Conservation (phyloP, 2,329 filamentous ascomycete genomes). For the Mollisia scopiformis region DNA sequence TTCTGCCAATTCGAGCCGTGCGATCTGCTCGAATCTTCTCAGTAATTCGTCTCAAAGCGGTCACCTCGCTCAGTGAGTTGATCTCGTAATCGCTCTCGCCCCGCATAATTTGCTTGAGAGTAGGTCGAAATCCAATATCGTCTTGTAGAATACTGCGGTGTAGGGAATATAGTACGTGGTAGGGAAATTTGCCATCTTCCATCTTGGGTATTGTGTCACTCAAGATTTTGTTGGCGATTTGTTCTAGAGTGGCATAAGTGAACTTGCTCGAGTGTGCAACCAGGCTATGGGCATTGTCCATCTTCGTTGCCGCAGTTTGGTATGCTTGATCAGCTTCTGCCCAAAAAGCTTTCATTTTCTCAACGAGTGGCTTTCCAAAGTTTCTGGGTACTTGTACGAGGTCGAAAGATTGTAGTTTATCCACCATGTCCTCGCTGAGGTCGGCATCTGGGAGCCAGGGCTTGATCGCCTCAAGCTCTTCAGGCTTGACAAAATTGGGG, state of each 20-base stretch:
- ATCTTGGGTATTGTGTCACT: constrained; percentile 23
- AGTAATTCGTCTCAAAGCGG: constrained; percentile 53
- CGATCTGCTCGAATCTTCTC: constrained; percentile 56
- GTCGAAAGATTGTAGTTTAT: constrained; percentile 41
- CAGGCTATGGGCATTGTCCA: constrained; percentile 52
- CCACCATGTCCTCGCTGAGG: constrained; percentile 36
- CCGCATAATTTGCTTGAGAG: constrained; percentile 48
- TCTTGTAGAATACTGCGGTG: constrained; percentile 65
- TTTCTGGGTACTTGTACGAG: constrained; percentile 45
- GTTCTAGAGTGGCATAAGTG: constrained; percentile 44
- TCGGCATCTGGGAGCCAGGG: constrained; percentile 47
- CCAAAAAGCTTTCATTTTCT: constrained; percentile 46
- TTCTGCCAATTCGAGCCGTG: constrained; percentile 18
- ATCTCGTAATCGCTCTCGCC: constrained; percentile 65
- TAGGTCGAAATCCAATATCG: constrained; percentile 63
- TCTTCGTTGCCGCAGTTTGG: constrained; percentile 44
- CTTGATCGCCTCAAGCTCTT: constrained; percentile 45
- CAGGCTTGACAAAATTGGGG: constrained; percentile 45
- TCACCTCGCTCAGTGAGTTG: constrained; percentile 56
- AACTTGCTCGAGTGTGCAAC: constrained; percentile 47
- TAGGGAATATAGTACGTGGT: constrained; percentile 67
- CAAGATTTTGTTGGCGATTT: constrained; percentile 47
- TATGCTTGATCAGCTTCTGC: constrained; percentile 49
- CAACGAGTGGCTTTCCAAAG: constrained; percentile 47
- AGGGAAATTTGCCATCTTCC: constrained; percentile 42